phyloP scores from a whole-genome alignment of 176 grass and related monocot species.

The Alloteropsis semialata region DNA sequence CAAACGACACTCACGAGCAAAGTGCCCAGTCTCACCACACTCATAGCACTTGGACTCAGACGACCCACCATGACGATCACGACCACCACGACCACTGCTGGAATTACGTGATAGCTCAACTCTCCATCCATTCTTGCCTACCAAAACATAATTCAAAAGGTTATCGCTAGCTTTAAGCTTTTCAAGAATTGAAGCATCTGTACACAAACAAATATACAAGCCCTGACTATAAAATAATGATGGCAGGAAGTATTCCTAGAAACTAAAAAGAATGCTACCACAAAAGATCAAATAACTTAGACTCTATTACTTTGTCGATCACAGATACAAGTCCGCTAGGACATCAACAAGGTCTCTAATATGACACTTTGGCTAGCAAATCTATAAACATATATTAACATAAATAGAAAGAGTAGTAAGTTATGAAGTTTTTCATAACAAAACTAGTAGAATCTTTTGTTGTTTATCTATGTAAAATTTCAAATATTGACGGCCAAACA shows the following conservation, averaged over 20 bases:
- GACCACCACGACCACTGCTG: constrained; percentile 47
- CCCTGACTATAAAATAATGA: background rate
- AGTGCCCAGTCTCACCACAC: constrained; percentile 82
- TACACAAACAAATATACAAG: background rate
- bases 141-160: background rate
- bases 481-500: background rate
- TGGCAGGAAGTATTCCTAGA: background rate
- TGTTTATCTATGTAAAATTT: background rate
- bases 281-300: background rate
- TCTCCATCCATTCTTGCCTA: constrained; percentile 89
- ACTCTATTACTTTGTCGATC: background rate
- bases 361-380: background rate
- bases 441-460: background rate
- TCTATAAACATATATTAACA: background rate
- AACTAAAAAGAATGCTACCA: background rate
- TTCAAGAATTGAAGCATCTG: background rate
- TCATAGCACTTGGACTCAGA: constrained; percentile 85
- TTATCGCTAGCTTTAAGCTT: background rate
- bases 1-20: constrained; percentile 78
- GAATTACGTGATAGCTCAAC: constrained; percentile 71
- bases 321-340: background rate
- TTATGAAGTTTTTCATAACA: background rate
- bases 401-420: background rate
- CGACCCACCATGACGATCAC: constrained; percentile 55
- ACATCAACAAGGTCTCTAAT: background rate